A percentile compares a stretch with the other conserved stretches of the same genome.
phyloP scores from a whole-genome alignment of 306 rosid species.

The Trichosanthes truncata region DNA sequence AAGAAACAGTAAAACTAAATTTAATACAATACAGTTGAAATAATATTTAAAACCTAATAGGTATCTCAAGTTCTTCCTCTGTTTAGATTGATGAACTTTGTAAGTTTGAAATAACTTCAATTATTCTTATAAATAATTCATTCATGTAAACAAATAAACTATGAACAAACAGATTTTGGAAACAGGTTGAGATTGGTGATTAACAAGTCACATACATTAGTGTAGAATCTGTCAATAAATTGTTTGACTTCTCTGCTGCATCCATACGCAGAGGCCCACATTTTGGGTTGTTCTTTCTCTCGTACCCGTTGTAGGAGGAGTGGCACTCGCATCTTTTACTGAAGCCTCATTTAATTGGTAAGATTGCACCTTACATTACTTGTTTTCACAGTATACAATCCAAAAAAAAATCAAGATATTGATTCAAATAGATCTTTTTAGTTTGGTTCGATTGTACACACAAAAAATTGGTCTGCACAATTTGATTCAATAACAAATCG shows the following conservation, averaged over 20 bases:
- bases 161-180: background rate
- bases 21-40: too few species aligned
- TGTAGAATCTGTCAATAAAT: background rate
- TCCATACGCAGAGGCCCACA: slow-evolving; percentile 44
- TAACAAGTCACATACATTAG: background rate
- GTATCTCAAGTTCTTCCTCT: background rate
- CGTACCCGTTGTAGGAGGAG: slow-evolving; percentile 88
- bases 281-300: slow-evolving; percentile 79
- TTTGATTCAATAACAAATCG: background rate
- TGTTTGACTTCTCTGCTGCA: background rate
- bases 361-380: background rate
- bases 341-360: slow-evolving; percentile 93
- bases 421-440: background rate
- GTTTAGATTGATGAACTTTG: background rate
- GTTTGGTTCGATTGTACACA: background rate
- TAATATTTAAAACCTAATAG: too few species aligned
- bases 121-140: background rate
- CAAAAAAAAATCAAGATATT: background rate
- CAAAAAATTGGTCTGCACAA: background rate
- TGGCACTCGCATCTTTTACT: slow-evolving; percentile 74
- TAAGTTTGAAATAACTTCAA: background rate
- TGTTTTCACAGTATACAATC: background rate
- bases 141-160: background rate
- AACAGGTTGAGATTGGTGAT: background rate
- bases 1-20: too few species aligned